Evolutionary conservation across 768 basidiomycete genomes (phyloP).

Genomic region (Gloeostereum incarnatum): DNA sequence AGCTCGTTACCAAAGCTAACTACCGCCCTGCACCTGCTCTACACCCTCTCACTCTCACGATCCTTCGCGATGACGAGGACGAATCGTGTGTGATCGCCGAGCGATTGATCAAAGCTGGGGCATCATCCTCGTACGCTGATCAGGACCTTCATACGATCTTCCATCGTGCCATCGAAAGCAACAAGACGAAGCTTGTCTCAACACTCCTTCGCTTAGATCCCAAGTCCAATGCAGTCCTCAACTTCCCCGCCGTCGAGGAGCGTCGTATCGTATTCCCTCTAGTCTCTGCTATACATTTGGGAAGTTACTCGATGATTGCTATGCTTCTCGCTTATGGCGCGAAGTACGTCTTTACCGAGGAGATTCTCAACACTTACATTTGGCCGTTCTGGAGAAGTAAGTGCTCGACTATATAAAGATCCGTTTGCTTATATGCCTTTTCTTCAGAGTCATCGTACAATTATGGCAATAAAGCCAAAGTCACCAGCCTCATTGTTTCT

Average conservation of each 20-base stretch:
- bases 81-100: constrained; percentile 27
- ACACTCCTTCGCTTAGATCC: constrained; percentile 32
- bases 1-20: constrained; percentile 21
- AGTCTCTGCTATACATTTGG: constrained; percentile 21
- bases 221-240: constrained; percentile 24
- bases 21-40: constrained; percentile 14
- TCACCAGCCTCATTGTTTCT: constrained; percentile 16
- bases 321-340: constrained; percentile 31
- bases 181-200: constrained; percentile 26
- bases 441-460: too few relatives aligned
- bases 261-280: constrained; percentile 24
- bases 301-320: constrained; percentile 25
- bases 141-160: constrained; percentile 28
- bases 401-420: too few relatives aligned
- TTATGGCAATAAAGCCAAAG: constrained; percentile 14
- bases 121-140: constrained; percentile 31
- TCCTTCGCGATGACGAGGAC: constrained; percentile 31
- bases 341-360: constrained; percentile 17
- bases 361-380: too few relatives aligned
- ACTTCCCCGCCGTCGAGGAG: constrained; percentile 24
- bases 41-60: constrained; percentile 29
- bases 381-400: too few relatives aligned
- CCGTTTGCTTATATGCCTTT: too few relatives aligned
- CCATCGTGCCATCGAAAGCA: constrained; percentile 23
- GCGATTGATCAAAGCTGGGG: constrained; percentile 29